Conservation (phyloP, 306 rosid genomes). For the Senna siamea region DNA sequence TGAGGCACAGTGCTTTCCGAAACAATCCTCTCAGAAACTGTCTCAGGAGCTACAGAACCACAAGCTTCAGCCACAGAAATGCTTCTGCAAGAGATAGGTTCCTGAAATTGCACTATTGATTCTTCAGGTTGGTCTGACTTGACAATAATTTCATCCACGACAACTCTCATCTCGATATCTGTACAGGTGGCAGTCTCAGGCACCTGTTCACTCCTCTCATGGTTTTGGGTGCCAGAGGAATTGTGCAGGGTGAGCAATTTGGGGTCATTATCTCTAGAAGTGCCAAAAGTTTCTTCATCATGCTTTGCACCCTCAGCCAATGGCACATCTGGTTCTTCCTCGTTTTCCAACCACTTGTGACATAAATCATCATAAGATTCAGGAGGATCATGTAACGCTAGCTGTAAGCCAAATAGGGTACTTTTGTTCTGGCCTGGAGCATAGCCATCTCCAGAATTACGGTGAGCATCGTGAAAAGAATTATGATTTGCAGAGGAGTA, state of each 20-base stretch:
- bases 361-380: slow-evolving; percentile 51
- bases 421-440: slow-evolving; percentile 31
- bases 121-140: slow-evolving; percentile 39
- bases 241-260: slow-evolving; percentile 29
- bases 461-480: slow-evolving; percentile 38
- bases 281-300: slow-evolving; percentile 42
- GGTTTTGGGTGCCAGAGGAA: slow-evolving; percentile 36
- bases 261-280: slow-evolving; percentile 28
- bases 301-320: slow-evolving; percentile 37
- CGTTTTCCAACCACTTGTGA: slow-evolving; percentile 53
- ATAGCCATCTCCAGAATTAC: slow-evolving; percentile 41
- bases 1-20: slow-evolving; percentile 32
- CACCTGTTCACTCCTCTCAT: slow-evolving; percentile 37
- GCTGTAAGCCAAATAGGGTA: slow-evolving; percentile 43
- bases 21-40: slow-evolving; percentile 36
- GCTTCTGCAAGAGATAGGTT: slow-evolving; percentile 33
- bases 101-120: slow-evolving; percentile 35
- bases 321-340: slow-evolving; percentile 44
- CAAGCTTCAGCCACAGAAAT: slow-evolving; percentile 24
- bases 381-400: slow-evolving; percentile 34
- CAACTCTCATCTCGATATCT: slow-evolving; percentile 46
- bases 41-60: slow-evolving; percentile 30
- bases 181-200: slow-evolving; percentile 24
- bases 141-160: slow-evolving; percentile 38
- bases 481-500: slow-evolving; percentile 32